Percentiles rank a stretch among this genome's conserved stretches.
phyloP scores from a whole-genome alignment of 371 early-diverging fungal species.

The Mycotypha africana region DNA sequence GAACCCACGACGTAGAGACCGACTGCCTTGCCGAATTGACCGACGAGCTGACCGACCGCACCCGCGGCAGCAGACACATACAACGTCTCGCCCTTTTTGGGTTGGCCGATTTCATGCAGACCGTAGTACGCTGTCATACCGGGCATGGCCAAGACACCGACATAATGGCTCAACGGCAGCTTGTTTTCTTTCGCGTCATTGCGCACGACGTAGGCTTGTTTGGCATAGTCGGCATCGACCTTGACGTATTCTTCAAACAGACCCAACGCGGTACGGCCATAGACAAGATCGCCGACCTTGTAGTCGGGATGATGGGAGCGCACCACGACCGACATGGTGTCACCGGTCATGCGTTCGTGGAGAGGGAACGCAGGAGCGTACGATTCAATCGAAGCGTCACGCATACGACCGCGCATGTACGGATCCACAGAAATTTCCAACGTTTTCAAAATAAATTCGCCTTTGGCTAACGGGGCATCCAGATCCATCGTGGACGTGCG shows the following conservation, averaged over 20 bases:
- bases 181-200: slow-evolving; percentile 29
- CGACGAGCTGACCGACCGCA: slow-evolving; percentile 49
- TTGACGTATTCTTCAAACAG: slow-evolving; percentile 46
- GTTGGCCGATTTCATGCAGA: slow-evolving; percentile 17
- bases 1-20: slow-evolving; percentile 69
- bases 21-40: slow-evolving; percentile 62
- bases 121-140: slow-evolving; percentile 41
- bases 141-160: slow-evolving; percentile 49
- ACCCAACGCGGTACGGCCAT: slow-evolving; percentile 34
- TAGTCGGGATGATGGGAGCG: slow-evolving; percentile 46
- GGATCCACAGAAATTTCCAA: slow-evolving; percentile 30
- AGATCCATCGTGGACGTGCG: slow-evolving; percentile 32
- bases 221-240: slow-evolving; percentile 19
- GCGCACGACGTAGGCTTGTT: slow-evolving; percentile 12
- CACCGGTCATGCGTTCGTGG: slow-evolving; percentile 49
- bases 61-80: slow-evolving; percentile 43
- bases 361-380: slow-evolving; percentile 46
- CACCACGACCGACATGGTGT: slow-evolving; percentile 55
- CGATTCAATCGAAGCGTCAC: slow-evolving; percentile 36
- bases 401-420: slow-evolving; percentile 61
- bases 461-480: slow-evolving; percentile 38
- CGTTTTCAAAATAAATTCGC: slow-evolving; percentile 48
- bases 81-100: slow-evolving; percentile 46
- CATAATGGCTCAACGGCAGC: slow-evolving; percentile 43
- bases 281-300: slow-evolving; percentile 55